Conservation (phyloP, 192 early-diverging fungal species). For the Gaertneriomyces semiglobifer region DNA sequence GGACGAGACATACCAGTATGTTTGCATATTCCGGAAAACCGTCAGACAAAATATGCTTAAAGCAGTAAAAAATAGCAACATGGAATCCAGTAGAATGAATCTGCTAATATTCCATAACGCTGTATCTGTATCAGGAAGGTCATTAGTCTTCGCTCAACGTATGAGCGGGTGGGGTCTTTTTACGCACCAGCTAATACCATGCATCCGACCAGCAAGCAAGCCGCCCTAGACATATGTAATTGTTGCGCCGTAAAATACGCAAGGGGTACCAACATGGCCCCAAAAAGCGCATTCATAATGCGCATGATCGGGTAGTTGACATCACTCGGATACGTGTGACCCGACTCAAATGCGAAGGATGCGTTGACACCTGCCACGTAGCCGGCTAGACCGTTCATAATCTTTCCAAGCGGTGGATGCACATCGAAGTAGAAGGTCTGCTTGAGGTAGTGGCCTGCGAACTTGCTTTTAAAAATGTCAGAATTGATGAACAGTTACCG, state of each 20-base stretch:
- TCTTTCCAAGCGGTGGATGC: constrained; percentile 97
- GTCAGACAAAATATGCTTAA: constrained; percentile 64
- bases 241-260: constrained; percentile 84
- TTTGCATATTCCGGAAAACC: constrained; percentile 72
- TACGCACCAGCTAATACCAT: constrained; percentile 60
- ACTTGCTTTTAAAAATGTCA: constrained; percentile 51
- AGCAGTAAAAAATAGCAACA: constrained; percentile 88
- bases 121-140: constrained; percentile 45
- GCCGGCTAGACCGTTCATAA: constrained; percentile 85
- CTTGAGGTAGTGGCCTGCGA: constrained; percentile 91
- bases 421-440: constrained; percentile 96
- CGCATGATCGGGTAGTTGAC: constrained; percentile 89
- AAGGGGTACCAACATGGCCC: constrained; percentile 80
- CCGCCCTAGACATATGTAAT: constrained; percentile 63
- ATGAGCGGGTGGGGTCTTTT: no score
- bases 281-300: constrained; percentile 82
- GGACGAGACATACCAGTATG: constrained; percentile 29
- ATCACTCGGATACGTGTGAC: constrained; percentile 68
- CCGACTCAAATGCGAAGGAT: constrained; percentile 78
- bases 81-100: constrained; percentile 93
- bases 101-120: constrained; percentile 75
- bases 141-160: constrained; percentile 47
- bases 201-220: constrained; percentile 70
- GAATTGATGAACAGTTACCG: neutral
- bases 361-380: constrained; percentile 82